Conservation (phyloP, 139 green algal species). For the Micromonas commoda region DNA sequence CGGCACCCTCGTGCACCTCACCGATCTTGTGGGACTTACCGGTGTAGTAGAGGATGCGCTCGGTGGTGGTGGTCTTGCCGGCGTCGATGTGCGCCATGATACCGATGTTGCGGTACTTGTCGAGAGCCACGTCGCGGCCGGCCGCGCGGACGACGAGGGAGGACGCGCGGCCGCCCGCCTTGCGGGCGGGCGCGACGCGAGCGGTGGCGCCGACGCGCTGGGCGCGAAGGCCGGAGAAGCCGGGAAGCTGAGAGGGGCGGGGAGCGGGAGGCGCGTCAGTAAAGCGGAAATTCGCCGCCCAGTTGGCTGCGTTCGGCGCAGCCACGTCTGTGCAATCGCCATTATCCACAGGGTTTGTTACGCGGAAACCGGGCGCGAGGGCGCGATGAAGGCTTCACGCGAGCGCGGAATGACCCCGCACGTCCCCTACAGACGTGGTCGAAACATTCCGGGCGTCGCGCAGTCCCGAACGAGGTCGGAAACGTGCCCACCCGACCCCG, state of each 20-base stretch:
- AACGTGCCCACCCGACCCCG: too few relatives aligned
- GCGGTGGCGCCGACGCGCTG: background rate
- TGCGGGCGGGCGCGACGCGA: too few relatives aligned
- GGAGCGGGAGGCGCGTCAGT: background rate
- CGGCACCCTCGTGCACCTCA: constrained; percentile 96
- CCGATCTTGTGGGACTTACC: constrained; percentile 98
- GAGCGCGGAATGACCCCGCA: too few relatives aligned
- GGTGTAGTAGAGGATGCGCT: constrained; percentile 98
- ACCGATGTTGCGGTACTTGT: constrained; percentile 97
- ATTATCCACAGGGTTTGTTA: too few relatives aligned
- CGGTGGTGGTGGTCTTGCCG: constrained; percentile 91
- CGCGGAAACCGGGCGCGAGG: too few relatives aligned
- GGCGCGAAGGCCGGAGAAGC: background rate
- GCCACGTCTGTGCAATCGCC: too few relatives aligned
- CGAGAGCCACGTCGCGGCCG: constrained; percentile 47
- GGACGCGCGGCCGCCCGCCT: background rate
- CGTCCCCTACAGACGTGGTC: too few relatives aligned
- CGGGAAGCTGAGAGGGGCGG: background rate
- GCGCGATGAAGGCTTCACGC: too few relatives aligned
- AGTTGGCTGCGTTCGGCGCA: too few relatives aligned
- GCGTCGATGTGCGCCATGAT: constrained; percentile 83
- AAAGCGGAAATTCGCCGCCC: too few relatives aligned
- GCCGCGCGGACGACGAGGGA: constrained; percentile 12
- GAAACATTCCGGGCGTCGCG: too few relatives aligned
- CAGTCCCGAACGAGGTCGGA: too few relatives aligned